Base-by-base conservation (phyloP, 129 eudicot species). In the Solidago caesia region DNA sequence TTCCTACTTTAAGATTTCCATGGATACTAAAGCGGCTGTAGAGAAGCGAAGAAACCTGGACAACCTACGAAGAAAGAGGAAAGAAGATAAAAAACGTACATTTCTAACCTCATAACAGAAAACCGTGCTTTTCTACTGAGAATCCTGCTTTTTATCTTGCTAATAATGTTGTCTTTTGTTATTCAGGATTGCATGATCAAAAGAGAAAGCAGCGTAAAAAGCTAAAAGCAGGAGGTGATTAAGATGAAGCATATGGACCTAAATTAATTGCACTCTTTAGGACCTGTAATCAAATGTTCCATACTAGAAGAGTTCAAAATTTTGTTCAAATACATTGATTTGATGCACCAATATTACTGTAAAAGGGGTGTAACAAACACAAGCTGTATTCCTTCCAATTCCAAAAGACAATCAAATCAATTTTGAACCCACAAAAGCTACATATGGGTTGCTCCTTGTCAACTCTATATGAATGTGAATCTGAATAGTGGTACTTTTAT, bases 21-120 rank as follows among this genome's bases (percentile, higher is more conserved):
- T 87, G 87, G 89, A 91, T 72, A 75, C 84, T 29, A 88, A 85
- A 80, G 88, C 74, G 67, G 92, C 82, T 47, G 87, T 85, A 46
- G 96, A 88, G 65, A 90, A 85, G 68, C 89, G 88, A 15, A 83
- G 79, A 75, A 85, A 71, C 62, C 75, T 84, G 15, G 96, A 90
- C 67, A 77, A 82, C 81, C 77, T 80, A 64, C 82, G 91, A 79
- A 83, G 87, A 74, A 94, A 94, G 78, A 82, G 96, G 77, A 90
- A 85, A 84, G 97, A 94, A 41, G 89, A 85, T 76, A 94, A 94
- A 81, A 94, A 81, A 83, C 91, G 98, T 94, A 86, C 66, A 5
- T 57, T 29, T 47, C 45, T 2, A 55, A 41, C 52, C 11, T 1
- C 11, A 11, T 44, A 52, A 44, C 62, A 53, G 2, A 1, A 53